Base-by-base conservation (phyloP, 2,329 filamentous ascomycete species). In the Orbilia ellipsospora region DNA sequence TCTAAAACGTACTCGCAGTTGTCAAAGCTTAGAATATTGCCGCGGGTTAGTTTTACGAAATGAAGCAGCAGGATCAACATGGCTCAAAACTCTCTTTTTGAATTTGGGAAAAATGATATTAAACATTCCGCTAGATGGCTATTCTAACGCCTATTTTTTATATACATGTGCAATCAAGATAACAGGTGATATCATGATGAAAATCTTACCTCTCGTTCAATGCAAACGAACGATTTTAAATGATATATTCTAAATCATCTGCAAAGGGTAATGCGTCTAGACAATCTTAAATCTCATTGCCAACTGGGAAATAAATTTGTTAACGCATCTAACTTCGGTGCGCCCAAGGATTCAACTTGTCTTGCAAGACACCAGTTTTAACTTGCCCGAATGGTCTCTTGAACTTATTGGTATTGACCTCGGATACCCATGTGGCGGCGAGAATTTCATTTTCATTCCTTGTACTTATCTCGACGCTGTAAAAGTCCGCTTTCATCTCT, bases 401-500 rank as follows among this genome's bases (percentile, higher is more conserved):
- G 57, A 78, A 73, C 57, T 77, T 77, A 55, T 78, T 78, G 26
- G 72, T 77, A 12, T 72, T 73, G 44, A 65, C 64, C 45, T 78
- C 77, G 13, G 73, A 75, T 23, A 77, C 59, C 77, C 77, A 78
- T 20, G 70, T 78, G 20, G 77, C 77, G 7, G 77, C 73, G 5
- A 70, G 60, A 62, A 78, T 62, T 31, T 78, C 77, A 2, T 78
- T 61, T 0, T 77, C 66, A 42, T 70, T 78, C 20, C 77, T 66
- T 5, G 52, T 70, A 8, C 45, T 31, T 6, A 77, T 74, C 3
- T 78, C 65, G 42, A 73, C 51, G 50, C 74, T 77, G 42, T 67
- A 78, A 26, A 73, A 78, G 16, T 78, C 76, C n/a, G 77, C 77
- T 60, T 70, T 77, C 59, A 78, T 74, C 13, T 75, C 67, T 52